phyloP scores from a whole-genome alignment of 2,329 filamentous ascomycete species.

The Metarhizium guizhouense region DNA sequence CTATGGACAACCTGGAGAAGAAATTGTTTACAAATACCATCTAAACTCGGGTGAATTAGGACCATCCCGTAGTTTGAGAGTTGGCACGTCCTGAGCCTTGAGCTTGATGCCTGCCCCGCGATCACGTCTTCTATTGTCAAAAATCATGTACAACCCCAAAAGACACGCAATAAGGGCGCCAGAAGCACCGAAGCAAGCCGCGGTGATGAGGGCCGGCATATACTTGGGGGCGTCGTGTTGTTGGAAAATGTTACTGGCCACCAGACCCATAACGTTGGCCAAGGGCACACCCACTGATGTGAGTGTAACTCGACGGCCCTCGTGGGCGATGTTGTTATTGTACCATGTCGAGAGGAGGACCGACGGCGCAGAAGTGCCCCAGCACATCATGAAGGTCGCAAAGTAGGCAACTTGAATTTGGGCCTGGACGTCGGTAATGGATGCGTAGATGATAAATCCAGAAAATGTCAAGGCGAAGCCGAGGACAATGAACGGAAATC shows the following conservation, averaged over 20 bases:
- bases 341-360: constrained; percentile 60
- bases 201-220: constrained; percentile 54
- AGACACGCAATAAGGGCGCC: constrained; percentile 46
- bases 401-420: constrained; percentile 63
- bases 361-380: constrained; percentile 66
- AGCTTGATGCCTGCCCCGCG: constrained; percentile 39
- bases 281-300: constrained; percentile 66
- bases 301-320: constrained; percentile 60
- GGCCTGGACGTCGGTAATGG: constrained; percentile 53
- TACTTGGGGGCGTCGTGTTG: constrained; percentile 58
- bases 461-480: constrained; percentile 67
- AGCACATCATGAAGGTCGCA: constrained; percentile 75
- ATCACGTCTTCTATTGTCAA: constrained; percentile 45
- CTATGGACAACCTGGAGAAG: not conserved
- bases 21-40: constrained; percentile 34
- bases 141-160: constrained; percentile 53
- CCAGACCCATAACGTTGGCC: constrained; percentile 69
- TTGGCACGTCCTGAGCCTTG: constrained; percentile 36
- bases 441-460: constrained; percentile 71
- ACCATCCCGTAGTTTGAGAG: constrained; percentile 38
- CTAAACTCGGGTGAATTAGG: constrained; percentile 37
- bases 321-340: constrained; percentile 76
- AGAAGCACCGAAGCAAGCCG: constrained; percentile 52
- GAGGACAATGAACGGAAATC: constrained; percentile 66
- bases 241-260: constrained; percentile 60